Conservation (phyloP, 768 basidiomycete genomes). For the Mycena metata region DNA sequence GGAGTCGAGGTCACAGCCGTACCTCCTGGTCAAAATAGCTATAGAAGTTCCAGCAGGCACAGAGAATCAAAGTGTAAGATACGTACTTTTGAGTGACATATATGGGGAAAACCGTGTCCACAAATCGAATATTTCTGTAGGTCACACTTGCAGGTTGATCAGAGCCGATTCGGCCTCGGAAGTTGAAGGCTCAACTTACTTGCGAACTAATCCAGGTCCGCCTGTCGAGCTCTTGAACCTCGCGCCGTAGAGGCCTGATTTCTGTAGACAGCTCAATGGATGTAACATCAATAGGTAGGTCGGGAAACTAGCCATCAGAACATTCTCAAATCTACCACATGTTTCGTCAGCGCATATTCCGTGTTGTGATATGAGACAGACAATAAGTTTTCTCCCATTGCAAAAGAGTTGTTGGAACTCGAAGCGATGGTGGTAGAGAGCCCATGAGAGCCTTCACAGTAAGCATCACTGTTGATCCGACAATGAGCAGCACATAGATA, state of each 20-base stretch:
- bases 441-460: constrained; percentile 52
- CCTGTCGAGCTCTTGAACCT: constrained; percentile 60
- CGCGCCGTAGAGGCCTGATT: constrained; percentile 51
- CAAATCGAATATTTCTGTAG: constrained; percentile 30
- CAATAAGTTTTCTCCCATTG: constrained; percentile 51
- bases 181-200: constrained; percentile 43
- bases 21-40: constrained; percentile 31
- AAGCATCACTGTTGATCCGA: constrained; percentile 41
- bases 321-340: constrained; percentile 27
- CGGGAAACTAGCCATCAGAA: constrained; percentile 25
- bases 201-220: constrained; percentile 51
- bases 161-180: constrained; percentile 15
- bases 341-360: constrained; percentile 11
- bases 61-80: constrained; percentile 14
- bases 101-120: constrained; percentile 29
- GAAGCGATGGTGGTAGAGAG: constrained; percentile 51
- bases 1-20: constrained; percentile 11
- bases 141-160: constrained; percentile 27
- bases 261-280: constrained; percentile 34
- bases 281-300: constrained; percentile 18
- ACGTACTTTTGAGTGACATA: constrained; percentile 33
- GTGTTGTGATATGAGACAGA: constrained; percentile 38
- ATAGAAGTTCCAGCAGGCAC: constrained; percentile 9
- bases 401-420: constrained; percentile 46
- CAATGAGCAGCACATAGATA: constrained; percentile 19